These are phyloP conservation scores for Neurospora discreta DNA, from an alignment of 495 filamentous ascomycete genomes.

Conservation along the genomic window DNA sequence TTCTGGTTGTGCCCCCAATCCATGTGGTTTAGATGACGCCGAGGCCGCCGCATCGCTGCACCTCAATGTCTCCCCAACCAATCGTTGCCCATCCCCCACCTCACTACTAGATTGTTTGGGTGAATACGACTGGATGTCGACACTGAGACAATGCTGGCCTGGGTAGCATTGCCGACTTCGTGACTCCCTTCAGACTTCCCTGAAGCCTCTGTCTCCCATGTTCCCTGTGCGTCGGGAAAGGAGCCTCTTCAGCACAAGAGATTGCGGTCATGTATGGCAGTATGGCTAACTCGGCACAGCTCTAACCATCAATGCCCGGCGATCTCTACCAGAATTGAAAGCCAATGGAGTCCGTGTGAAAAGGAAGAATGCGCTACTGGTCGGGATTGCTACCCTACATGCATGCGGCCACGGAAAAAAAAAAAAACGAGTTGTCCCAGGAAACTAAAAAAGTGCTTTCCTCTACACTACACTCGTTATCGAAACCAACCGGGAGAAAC, in stretches of 20 bases:
- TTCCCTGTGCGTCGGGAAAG: neutral
- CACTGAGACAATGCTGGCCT: neutral
- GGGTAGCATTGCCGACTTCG: neutral
- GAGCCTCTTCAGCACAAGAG: neutral
- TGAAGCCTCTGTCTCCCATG: neutral
- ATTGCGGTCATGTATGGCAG: neutral
- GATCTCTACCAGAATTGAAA: neutral
- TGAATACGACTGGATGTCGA: neutral
- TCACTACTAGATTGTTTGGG: neutral
- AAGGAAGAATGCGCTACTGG: neutral
- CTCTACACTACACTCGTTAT: neutral
- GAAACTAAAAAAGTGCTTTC: neutral
- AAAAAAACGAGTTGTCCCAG: neutral
- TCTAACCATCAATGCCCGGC: neutral
- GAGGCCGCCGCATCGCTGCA: neutral
- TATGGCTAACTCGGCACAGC: neutral
- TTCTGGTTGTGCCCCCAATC: neutral
- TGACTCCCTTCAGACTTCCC: neutral
- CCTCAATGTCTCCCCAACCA: neutral
- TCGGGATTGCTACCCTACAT: neutral
- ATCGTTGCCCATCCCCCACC: neutral
- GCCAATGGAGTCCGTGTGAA: neutral
- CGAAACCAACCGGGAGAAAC: neutral
- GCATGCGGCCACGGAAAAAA: neutral
- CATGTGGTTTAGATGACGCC: neutral